These are phyloP conservation scores for Ceratocystis cacaofunesta DNA, from an alignment of 2,329 filamentous ascomycete genomes.

Conservation along the genomic window DNA sequence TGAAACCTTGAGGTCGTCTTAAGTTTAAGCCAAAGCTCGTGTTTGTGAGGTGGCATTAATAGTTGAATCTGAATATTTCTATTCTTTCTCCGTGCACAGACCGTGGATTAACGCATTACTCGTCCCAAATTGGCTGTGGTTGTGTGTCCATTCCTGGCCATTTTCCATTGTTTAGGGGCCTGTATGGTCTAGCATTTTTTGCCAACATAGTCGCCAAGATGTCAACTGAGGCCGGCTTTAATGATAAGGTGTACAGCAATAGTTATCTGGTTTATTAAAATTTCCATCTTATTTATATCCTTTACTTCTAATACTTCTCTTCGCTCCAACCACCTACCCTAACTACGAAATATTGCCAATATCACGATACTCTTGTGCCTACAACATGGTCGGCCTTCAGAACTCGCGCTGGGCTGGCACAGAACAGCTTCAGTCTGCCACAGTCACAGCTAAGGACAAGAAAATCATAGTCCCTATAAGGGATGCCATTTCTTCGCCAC, in stretches of 20 bases:
- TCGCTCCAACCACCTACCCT: not conserved
- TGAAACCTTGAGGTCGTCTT: not conserved
- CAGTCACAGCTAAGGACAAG: not conserved
- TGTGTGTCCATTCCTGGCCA: not conserved
- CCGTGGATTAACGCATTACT: not conserved
- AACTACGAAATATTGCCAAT: not conserved
- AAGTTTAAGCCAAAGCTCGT: too few species aligned
- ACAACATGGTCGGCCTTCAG: conserved; percentile 11
- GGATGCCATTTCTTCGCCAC: not conserved
- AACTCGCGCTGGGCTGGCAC: conserved; percentile 7
- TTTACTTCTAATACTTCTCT: not conserved
- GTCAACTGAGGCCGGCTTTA: not conserved
- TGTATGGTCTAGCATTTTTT: not conserved
- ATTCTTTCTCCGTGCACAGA: not conserved
- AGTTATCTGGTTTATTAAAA: not conserved
- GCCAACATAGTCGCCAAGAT: not conserved
- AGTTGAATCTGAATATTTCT: not conserved
- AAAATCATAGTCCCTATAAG: not conserved
- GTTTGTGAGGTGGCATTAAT: too few species aligned
- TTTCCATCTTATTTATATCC: not conserved
- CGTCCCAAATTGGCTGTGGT: not conserved
- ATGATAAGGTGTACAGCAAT: not conserved
- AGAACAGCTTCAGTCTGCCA: not conserved
- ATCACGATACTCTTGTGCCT: not conserved
- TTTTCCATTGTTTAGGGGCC: not conserved